Base-by-base conservation (phyloP, 2,329 filamentous ascomycete genomes). In the Nectriaceae sp. region DNA sequence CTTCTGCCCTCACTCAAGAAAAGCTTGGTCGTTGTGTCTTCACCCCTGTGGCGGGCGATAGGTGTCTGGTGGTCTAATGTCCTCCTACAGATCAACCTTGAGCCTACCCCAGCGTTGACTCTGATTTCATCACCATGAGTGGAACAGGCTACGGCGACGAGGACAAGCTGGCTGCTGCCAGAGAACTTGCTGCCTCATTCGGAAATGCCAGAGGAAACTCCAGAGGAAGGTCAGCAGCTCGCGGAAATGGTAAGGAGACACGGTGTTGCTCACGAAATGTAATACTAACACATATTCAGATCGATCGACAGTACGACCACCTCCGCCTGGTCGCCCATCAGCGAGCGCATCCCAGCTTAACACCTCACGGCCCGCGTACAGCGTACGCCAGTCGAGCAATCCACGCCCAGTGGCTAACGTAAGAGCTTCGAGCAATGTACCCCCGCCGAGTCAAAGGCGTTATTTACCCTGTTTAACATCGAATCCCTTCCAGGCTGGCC, bases 81-180 rank as follows among this genome's bases (percentile, higher is more conserved):
- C 50, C 21, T 61, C 57, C 4, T 59, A 2, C 67, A 44, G 37
- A 75, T 74, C 2, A 66, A 64, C 29, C 65, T 45, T 13, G 65
- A 70, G 2, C 72, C 72, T 2, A 70, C 70, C 2, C 68, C 66
- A n/a, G n/a, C n/a, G n/a, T n/a, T n/a, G n/a, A 29, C 24, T 29
- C 24, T 29, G 13, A 29, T 29, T 20, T 22, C 19, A 29, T 19
- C 21, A 52, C 49, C 37, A 61, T 57, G 59, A 47, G 43, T 18
- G 39, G 47, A 19, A 13, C 49, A 3, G 55, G 52, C 1, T 68
- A 52, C 22, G 54, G 54, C 8, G 61, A 69, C 19, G 20, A 51
- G 0, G 52, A 55, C 8, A 67, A 57, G 31, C 42, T 70, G 3
- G 52, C 49, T 13, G 66, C 53, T 10, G 67, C 67, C 13, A 47